Percentiles rank a stretch among this genome's conserved stretches.
phyloP scores from a whole-genome alignment of 768 basidiomycete species.

The Tremella mesenterica region DNA sequence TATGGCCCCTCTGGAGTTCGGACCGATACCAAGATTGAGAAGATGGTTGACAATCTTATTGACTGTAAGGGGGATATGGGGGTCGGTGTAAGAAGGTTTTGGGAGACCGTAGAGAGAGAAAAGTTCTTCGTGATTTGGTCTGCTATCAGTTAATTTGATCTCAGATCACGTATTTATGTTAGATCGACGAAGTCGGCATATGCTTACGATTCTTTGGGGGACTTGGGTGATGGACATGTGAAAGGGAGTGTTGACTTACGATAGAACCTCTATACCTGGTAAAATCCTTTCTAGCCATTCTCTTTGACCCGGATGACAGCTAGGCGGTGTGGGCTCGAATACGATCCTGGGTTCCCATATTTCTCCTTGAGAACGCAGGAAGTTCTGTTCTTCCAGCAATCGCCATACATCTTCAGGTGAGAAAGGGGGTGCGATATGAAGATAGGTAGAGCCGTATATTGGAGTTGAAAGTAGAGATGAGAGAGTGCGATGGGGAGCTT shows the following conservation, averaged over 20 bases:
- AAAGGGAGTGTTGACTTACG: slow-evolving; percentile 20
- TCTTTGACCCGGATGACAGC: slow-evolving; percentile 24
- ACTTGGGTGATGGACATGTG: background rate
- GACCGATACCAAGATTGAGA: slow-evolving; percentile 25
- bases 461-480: slow-evolving; percentile 14
- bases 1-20: slow-evolving; percentile 17
- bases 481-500: slow-evolving; percentile 14
- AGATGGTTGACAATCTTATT: slow-evolving; percentile 24
- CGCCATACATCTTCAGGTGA: slow-evolving; percentile 19
- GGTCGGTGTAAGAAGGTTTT: slow-evolving; percentile 5
- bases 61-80: slow-evolving; percentile 11
- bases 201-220: no score
- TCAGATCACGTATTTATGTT: no score
- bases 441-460: slow-evolving; percentile 19
- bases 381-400: slow-evolving; percentile 8
- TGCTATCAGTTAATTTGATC: no score
- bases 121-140: slow-evolving; percentile 41
- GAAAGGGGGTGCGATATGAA: slow-evolving; percentile 31
- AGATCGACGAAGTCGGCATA: background rate
- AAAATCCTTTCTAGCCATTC: slow-evolving; percentile 24
- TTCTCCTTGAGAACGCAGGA: background rate
- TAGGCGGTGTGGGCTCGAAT: slow-evolving; percentile 31
- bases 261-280: slow-evolving; percentile 18
- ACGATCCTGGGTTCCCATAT: slow-evolving; percentile 33
- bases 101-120: slow-evolving; percentile 20